Conservation (phyloP, 2,329 filamentous ascomycete species). For the Botryotinia globosa region DNA sequence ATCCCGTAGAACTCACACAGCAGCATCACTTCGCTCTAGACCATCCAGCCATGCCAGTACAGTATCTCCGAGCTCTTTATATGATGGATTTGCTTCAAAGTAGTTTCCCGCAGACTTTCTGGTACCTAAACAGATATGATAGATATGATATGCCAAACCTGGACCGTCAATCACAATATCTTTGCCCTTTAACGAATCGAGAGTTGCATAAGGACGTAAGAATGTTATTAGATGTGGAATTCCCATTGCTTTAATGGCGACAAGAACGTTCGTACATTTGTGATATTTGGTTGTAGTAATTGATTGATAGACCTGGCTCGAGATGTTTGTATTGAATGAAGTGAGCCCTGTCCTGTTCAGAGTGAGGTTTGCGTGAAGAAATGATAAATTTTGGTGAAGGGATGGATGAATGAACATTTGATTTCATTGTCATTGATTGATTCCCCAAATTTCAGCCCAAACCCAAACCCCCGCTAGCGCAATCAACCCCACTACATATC, state of each 20-base stretch:
- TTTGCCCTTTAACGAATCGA: constrained; percentile 43
- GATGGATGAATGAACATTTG: not conserved
- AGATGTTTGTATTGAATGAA: not conserved
- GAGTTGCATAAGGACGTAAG: constrained; percentile 51
- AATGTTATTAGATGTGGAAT: constrained; percentile 55
- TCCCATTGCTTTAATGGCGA: constrained; percentile 48
- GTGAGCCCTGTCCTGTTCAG: not conserved
- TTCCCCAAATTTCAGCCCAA: not conserved
- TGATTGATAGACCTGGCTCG: not conserved
- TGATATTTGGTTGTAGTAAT: not conserved
- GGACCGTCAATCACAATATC: constrained; percentile 70
- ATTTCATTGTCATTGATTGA: not conserved
- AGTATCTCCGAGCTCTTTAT: constrained; percentile 58
- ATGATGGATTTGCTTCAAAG: constrained; percentile 56
- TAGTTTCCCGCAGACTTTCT: constrained; percentile 43
- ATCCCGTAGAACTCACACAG: constrained; percentile 50
- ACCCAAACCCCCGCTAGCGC: not conserved
- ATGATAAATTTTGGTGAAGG: not conserved
- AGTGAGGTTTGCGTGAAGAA: not conserved
- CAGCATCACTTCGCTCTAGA: constrained; percentile 53
- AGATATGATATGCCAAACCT: constrained; percentile 71
- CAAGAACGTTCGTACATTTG: not conserved
- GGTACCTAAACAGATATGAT: constrained; percentile 52
- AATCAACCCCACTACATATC: not conserved
- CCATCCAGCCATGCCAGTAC: constrained; percentile 61